Evolutionary conservation across 352 stramenopile species (phyloP).

Genomic region (Phytophthora syringae): DNA sequence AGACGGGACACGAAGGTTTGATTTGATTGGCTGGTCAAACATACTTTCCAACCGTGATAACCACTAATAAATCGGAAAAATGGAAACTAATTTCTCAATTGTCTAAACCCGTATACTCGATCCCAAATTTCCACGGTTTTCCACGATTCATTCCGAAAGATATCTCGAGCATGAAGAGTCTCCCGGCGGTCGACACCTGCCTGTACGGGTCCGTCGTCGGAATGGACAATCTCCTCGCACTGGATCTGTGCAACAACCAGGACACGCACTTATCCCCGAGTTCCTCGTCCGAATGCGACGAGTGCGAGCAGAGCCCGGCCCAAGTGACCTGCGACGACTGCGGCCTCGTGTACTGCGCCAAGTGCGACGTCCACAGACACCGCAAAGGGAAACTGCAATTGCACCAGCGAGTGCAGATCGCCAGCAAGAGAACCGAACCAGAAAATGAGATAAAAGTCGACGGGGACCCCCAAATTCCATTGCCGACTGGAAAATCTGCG

Average conservation of each 20-base stretch:
- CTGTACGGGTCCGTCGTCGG: slow-evolving; percentile 54
- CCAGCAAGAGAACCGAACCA: slow-evolving; percentile 5
- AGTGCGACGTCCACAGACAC: slow-evolving; percentile 73
- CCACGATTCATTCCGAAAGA: not conserved
- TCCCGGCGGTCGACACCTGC: slow-evolving; percentile 33
- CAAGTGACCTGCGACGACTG: slow-evolving; percentile 73
- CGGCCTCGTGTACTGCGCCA: slow-evolving; percentile 72
- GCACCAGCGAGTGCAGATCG: slow-evolving; percentile 53
- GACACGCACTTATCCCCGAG: not conserved
- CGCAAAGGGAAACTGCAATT: slow-evolving; percentile 86
- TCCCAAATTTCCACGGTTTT: not conserved
- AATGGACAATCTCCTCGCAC: slow-evolving; percentile 32
- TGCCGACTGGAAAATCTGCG: slow-evolving; percentile 39
- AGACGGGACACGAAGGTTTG: no score
- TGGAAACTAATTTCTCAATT: not conserved
- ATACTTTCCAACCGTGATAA: no score
- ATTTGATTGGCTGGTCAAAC: no score
- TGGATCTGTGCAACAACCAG: slow-evolving; percentile 32
- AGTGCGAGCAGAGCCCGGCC: slow-evolving; percentile 65
- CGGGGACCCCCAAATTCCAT: slow-evolving; percentile 1
- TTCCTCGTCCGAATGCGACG: slow-evolving; percentile 61
- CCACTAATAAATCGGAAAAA: no score
- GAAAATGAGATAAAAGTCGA: slow-evolving; percentile 6
- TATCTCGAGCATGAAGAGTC: slow-evolving; percentile 16
- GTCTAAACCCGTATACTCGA: not conserved